A percentile compares a stretch with the other conserved stretches of the same genome.
Conservation (phyloP, 148 eudicot species). For the Arctostaphylos glauca region DNA sequence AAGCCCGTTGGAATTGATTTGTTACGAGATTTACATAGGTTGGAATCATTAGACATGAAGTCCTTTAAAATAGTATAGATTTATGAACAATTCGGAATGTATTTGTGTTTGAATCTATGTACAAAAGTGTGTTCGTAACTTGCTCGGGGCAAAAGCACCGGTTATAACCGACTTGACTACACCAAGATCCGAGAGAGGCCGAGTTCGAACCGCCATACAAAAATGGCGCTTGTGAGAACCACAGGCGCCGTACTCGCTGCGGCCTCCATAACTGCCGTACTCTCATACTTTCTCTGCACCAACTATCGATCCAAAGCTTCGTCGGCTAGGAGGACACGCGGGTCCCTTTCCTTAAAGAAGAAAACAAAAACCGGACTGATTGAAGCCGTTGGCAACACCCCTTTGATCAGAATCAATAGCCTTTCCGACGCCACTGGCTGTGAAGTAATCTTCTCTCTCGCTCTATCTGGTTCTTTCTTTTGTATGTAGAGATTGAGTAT, state of each 20-base stretch:
- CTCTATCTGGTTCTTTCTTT: background rate
- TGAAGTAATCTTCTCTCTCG: constrained; percentile 30
- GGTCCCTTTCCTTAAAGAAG: constrained; percentile 15
- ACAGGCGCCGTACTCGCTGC: constrained; percentile 38
- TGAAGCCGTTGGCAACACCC: constrained; percentile 85
- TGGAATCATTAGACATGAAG: too few species aligned
- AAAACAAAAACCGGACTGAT: constrained; percentile 50
- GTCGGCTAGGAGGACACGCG: constrained; percentile 26
- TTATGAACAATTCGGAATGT: too few species aligned
- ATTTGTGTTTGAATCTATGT: too few species aligned
- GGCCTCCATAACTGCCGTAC: constrained; percentile 47
- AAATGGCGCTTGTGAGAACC: constrained; percentile 35
- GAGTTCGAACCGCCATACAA: background rate
- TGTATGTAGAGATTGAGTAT: background rate
- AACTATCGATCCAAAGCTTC: constrained; percentile 19
- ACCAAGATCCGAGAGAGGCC: background rate
- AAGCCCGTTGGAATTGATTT: too few species aligned
- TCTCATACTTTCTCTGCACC: constrained; percentile 47
- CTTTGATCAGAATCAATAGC: constrained; percentile 77
- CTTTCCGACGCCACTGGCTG: constrained; percentile 92
- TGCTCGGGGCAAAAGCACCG: too few species aligned
- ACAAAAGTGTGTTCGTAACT: too few species aligned
- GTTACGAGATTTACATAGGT: too few species aligned
- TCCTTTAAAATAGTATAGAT: too few species aligned
- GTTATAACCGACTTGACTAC: constrained; percentile 4